Percentiles rank a stretch among this genome's conserved stretches.
Conservation (phyloP, 1,284 basidiomycete species). For the Fereydounia khargensis region DNA sequence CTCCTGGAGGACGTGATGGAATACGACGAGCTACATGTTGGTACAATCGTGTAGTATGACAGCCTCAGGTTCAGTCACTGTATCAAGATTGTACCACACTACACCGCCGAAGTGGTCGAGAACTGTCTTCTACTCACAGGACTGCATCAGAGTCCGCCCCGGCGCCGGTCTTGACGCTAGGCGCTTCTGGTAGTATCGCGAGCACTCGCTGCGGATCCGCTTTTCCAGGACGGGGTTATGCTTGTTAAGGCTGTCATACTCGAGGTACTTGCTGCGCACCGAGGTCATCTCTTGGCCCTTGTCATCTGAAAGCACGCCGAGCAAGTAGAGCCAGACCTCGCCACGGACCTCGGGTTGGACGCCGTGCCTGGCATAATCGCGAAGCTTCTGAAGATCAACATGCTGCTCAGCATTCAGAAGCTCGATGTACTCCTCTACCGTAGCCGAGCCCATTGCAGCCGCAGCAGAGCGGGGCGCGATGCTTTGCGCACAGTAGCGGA, state of each 20-base stretch:
- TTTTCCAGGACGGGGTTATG: constrained; percentile 47
- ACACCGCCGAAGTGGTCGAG: too few relatives aligned
- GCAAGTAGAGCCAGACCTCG: constrained; percentile 55
- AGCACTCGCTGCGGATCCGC: constrained; percentile 45
- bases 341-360: constrained; percentile 50
- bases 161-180: constrained; percentile 28
- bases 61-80: too few relatives aligned
- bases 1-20: background rate
- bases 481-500: too few relatives aligned
- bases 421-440: constrained; percentile 49
- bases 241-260: constrained; percentile 52
- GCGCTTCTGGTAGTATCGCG: constrained; percentile 49
- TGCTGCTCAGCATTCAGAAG: constrained; percentile 53
- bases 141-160: constrained; percentile 18
- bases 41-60: too few relatives aligned
- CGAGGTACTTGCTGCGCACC: constrained; percentile 50
- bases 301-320: constrained; percentile 53
- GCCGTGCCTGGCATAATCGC: constrained; percentile 51
- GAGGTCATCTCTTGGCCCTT: constrained; percentile 56
- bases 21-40: background rate
- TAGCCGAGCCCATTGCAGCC: constrained; percentile 37
- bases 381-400: constrained; percentile 49
- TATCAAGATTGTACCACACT: too few relatives aligned
- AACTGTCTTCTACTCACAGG: background rate
- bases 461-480: too few relatives aligned